These are phyloP conservation scores for Penicillium longicatenatum DNA, from an alignment of 495 filamentous ascomycete genomes.

Conservation along the genomic window DNA sequence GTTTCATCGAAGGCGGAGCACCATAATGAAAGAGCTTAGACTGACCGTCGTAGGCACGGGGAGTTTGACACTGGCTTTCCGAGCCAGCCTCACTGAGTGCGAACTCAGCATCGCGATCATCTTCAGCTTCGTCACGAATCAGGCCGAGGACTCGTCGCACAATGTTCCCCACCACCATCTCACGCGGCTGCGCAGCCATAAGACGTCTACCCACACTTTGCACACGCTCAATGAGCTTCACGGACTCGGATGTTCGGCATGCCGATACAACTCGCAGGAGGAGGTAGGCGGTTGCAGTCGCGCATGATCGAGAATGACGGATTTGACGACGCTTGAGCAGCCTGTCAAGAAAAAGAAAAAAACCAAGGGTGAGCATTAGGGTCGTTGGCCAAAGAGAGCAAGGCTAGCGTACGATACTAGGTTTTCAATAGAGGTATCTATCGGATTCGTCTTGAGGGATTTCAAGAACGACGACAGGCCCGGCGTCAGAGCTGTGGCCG, in stretches of 20 bases:
- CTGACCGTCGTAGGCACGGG: slow-evolving; percentile 43
- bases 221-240: slow-evolving; percentile 75
- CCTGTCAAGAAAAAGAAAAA: slow-evolving; percentile 40
- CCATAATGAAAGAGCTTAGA: slow-evolving; percentile 16
- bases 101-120: slow-evolving; percentile 71
- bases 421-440: slow-evolving; percentile 79
- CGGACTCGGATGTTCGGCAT: slow-evolving; percentile 64
- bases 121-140: slow-evolving; percentile 86
- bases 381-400: background rate
- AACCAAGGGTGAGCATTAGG: background rate
- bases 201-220: slow-evolving; percentile 73
- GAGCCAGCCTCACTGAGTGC: slow-evolving; percentile 53
- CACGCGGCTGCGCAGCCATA: slow-evolving; percentile 77
- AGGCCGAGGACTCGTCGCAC: slow-evolving; percentile 86
- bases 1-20: slow-evolving; percentile 1
- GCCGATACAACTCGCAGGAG: slow-evolving; percentile 80
- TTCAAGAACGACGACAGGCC: slow-evolving; percentile 75
- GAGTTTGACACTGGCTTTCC: slow-evolving; percentile 53
- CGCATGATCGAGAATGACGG: slow-evolving; percentile 80
- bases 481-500: slow-evolving; percentile 57
- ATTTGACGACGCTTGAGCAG: slow-evolving; percentile 91
- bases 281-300: slow-evolving; percentile 84
- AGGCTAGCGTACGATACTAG: slow-evolving; percentile 68
- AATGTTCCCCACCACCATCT: slow-evolving; percentile 92
- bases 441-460: slow-evolving; percentile 67